These are phyloP conservation scores for Carex littledalei DNA, from an alignment of 176 grass and related monocot species.

Conservation along the genomic window DNA sequence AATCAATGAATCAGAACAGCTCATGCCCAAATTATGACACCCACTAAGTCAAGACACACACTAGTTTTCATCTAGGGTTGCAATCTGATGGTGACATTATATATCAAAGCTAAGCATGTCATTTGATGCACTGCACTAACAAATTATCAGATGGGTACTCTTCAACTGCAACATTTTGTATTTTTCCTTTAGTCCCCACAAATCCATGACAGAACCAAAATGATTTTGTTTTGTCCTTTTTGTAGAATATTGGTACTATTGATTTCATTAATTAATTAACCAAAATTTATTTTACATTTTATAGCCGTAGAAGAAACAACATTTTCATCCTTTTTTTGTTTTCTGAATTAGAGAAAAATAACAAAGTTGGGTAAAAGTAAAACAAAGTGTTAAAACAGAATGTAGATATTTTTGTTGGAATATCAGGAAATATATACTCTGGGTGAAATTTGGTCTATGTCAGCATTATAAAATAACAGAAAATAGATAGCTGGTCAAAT, in stretches of 20 bases:
- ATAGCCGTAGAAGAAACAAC: neutral
- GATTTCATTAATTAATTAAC: neutral
- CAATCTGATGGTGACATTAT: neutral
- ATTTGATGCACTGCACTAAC: neutral
- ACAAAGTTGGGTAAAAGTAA: neutral
- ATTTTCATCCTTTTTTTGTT: neutral
- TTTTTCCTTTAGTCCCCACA: conserved; percentile 9
- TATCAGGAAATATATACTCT: neutral
- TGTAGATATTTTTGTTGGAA: neutral
- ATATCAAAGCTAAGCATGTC: neutral
- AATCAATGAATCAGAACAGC: neutral
- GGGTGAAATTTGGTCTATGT: neutral
- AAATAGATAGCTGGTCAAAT: neutral
- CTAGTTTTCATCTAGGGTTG: neutral
- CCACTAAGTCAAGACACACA: conserved; percentile 1
- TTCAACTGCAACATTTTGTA: conserved; percentile 10
- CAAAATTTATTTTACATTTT: neutral
- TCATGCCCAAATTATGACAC: neutral
- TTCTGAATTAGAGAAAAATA: neutral
- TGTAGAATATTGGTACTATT: neutral
- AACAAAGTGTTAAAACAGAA: neutral
- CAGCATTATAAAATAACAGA: neutral
- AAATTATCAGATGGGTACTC: conserved; percentile 15
- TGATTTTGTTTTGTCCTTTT: neutral
- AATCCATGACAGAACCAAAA: neutral